phyloP scores from a whole-genome alignment of 2,329 filamentous ascomycete species.

The Plenodomus lindquistii region DNA sequence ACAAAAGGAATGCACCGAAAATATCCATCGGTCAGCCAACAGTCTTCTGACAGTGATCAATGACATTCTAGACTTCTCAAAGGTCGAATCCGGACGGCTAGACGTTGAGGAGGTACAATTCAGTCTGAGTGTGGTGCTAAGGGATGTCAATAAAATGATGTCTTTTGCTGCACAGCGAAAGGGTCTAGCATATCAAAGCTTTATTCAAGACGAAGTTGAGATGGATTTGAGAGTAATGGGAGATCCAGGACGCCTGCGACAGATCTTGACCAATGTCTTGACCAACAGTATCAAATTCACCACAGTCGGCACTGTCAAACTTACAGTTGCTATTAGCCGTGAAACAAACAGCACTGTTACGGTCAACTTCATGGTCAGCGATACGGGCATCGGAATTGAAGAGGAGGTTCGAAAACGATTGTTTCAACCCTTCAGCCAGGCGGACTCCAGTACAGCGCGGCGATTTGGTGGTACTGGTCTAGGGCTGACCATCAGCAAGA shows the following conservation, averaged over 20 bases:
- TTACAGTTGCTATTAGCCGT: slow-evolving; percentile 65
- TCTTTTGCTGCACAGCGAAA: slow-evolving; percentile 82
- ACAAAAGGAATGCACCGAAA: slow-evolving; percentile 74
- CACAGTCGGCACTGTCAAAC: slow-evolving; percentile 50
- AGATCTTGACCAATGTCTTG: slow-evolving; percentile 79
- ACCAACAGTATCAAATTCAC: slow-evolving; percentile 56
- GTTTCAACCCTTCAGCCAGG: slow-evolving; percentile 82
- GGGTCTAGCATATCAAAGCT: slow-evolving; percentile 70
- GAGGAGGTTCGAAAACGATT: slow-evolving; percentile 73
- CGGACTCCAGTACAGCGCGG: slow-evolving; percentile 76
- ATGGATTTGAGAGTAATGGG: slow-evolving; percentile 79
- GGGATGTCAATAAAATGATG: slow-evolving; percentile 85
- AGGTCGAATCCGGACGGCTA: slow-evolving; percentile 76
- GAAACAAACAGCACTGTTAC: slow-evolving; percentile 68
- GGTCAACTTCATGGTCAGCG: slow-evolving; percentile 73
- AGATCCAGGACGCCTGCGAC: slow-evolving; percentile 80
- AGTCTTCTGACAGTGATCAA: slow-evolving; percentile 86
- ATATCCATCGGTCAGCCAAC: slow-evolving; percentile 78
- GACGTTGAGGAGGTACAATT: slow-evolving; percentile 84
- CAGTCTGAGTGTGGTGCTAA: slow-evolving; percentile 71
- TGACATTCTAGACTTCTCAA: slow-evolving; percentile 88
- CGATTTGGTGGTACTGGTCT: slow-evolving; percentile 80
- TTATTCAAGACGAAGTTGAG: slow-evolving; percentile 65
- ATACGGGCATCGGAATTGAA: slow-evolving; percentile 81
- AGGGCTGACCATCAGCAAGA: slow-evolving; percentile 80